Percentiles rank a stretch among this genome's conserved stretches.
These are phyloP conservation scores for Naganishia onofrii DNA, from an alignment of 768 basidiomycete genomes.

Conservation along the genomic window DNA sequence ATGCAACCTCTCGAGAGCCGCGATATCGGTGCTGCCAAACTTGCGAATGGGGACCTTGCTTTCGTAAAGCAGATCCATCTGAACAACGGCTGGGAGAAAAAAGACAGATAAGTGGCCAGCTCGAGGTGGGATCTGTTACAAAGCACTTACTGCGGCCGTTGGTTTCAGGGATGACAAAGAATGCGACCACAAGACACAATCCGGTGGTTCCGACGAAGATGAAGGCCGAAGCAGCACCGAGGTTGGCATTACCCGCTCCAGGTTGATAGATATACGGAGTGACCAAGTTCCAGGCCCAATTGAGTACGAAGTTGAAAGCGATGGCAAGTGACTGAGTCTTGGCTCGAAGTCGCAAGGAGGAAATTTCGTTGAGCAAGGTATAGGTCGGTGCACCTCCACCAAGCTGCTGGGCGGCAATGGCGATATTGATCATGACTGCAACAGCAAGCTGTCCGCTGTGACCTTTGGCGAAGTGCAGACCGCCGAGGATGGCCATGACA, in stretches of 20 bases:
- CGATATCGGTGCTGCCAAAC: conserved; percentile 22
- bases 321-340: conserved; percentile 31
- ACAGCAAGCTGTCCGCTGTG: conserved; percentile 9
- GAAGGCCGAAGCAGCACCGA: conserved; percentile 26
- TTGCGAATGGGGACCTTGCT: conserved; percentile 17
- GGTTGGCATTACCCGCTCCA: conserved; percentile 18
- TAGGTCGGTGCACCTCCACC: conserved; percentile 26
- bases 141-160: conserved; percentile 32
- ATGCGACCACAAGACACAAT: conserved; percentile 28
- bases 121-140: background rate
- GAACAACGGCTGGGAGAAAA: conserved; percentile 14
- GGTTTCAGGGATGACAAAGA: conserved; percentile 27
- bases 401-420: conserved; percentile 28
- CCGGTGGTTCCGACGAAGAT: conserved; percentile 29
- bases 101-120: background rate
- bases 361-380: conserved; percentile 29
- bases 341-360: conserved; percentile 28
- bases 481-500: conserved; percentile 18
- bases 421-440: conserved; percentile 29
- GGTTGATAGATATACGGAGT: conserved; percentile 29
- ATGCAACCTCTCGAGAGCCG: conserved; percentile 16
- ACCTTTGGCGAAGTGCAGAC: conserved; percentile 20
- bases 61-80: conserved; percentile 31
- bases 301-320: conserved; percentile 25
- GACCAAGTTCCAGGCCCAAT: conserved; percentile 18